Percentiles rank a stretch among this genome's conserved stretches.
Conservation (phyloP, 2,329 filamentous ascomycete species). For the Monilinia vaccinii-corymbosi region DNA sequence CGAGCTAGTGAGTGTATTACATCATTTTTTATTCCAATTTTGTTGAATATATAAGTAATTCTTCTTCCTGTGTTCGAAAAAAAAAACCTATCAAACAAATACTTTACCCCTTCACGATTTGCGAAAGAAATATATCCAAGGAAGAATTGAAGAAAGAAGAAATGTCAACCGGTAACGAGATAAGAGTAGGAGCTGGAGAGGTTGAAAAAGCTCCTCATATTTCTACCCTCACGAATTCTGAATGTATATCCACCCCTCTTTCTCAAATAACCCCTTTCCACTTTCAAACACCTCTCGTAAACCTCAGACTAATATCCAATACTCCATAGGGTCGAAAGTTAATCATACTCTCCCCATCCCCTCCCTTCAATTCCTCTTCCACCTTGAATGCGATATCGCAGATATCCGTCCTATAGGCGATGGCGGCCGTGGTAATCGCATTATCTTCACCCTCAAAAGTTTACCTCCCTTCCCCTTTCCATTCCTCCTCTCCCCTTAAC, state of each 20-base stretch:
- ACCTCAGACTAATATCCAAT: not conserved
- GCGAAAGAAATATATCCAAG: constrained; percentile 6
- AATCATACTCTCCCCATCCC: not conserved
- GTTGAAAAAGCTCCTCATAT: not conserved
- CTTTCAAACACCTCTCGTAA: not conserved
- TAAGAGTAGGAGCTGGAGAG: not conserved
- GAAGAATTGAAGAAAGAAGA: not conserved
- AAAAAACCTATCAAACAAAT: no score
- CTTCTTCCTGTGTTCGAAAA: no score
- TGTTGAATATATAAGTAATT: not conserved
- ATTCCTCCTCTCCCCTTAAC: not conserved
- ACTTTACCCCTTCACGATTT: not conserved
- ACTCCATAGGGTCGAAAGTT: not conserved
- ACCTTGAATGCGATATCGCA: not conserved
- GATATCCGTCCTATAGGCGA: not conserved
- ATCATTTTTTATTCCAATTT: no score
- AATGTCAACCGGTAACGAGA: not conserved
- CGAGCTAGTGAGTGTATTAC: no score
- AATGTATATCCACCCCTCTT: not conserved
- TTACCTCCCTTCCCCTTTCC: not conserved
- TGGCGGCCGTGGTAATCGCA: not conserved
- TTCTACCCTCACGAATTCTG: not conserved
- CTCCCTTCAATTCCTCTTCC: not conserved
- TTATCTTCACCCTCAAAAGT: not conserved
- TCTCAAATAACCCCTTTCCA: not conserved